Conservation (phyloP, 108 stramenopile species). For the Thalassiosira profunda region DNA sequence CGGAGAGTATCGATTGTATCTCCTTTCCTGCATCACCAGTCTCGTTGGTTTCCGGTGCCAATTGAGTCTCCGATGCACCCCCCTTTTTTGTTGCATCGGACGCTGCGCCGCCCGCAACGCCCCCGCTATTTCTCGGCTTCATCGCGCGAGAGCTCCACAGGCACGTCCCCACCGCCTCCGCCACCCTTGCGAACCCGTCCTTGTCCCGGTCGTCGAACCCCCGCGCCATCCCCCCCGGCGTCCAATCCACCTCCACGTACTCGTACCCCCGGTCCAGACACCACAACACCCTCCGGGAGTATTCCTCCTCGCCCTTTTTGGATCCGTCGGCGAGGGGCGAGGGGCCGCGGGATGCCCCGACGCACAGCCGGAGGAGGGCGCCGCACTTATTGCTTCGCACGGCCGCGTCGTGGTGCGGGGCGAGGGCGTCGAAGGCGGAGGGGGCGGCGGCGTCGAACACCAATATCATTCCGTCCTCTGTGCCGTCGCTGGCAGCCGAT, state of each 20-base stretch:
- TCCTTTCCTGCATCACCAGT: background rate
- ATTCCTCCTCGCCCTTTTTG: constrained; percentile 66
- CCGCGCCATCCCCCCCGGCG: constrained; percentile 45
- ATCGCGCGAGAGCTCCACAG: constrained; percentile 85
- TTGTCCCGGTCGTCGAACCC: constrained; percentile 88
- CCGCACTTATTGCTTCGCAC: constrained; percentile 43
- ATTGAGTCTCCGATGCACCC: background rate
- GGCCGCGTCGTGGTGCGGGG: constrained; percentile 39
- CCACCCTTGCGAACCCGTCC: constrained; percentile 86
- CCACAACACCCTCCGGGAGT: constrained; percentile 81
- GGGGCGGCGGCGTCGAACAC: constrained; percentile 61
- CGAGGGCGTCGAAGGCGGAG: constrained; percentile 60
- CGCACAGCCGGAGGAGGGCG: constrained; percentile 79
- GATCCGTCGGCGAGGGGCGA: constrained; percentile 44
- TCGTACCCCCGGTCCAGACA: constrained; percentile 92
- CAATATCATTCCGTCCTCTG: constrained; percentile 85
- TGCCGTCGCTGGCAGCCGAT: too few relatives aligned
- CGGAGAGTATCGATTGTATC: constrained; percentile 16
- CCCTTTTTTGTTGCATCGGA: background rate
- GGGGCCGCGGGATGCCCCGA: constrained; percentile 46
- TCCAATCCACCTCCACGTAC: constrained; percentile 78
- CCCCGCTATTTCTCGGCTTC: constrained; percentile 21
- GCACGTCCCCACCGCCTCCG: constrained; percentile 81
- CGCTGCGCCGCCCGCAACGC: background rate
- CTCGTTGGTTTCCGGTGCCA: background rate